Base-by-base conservation (phyloP, 2,329 filamentous ascomycete genomes). In the Massarina eburnea region DNA sequence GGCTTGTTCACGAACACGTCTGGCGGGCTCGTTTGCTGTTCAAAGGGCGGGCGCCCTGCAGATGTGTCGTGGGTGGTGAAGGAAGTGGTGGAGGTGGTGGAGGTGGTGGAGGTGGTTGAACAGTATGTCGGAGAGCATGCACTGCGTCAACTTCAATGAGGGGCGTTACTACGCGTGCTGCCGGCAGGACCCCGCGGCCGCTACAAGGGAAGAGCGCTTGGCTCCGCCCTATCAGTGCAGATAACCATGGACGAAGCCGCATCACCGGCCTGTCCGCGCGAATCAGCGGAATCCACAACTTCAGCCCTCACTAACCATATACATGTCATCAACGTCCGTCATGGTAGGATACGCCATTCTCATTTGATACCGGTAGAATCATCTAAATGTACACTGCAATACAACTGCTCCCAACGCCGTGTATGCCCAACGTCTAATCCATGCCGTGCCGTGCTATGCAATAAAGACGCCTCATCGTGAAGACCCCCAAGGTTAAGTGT, bases 1-100 rank as follows among this genome's bases (percentile, higher is more conserved):
- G 42, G 39, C 17, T 24, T 26, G 30, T 41, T 38, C 46, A 48
- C 41, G 27, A 41, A 46, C 45, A 45, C 47, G 43, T 38, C 24
- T 26, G 21, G 37, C 42, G 39, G 36, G 29, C 24, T 14, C 20
- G 39, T 15, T 32, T 30, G 43, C 17, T 32, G 42, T 26, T 22
- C n/a, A 24, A 35, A 9, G 3, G 17, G 20, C 37, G 19, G 41
- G 10, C 4, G 45, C 27, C 41, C 41, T 18, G 20, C 29, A 22
- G 26, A 18, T 21, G 29, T 33, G 9, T 14, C 3, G 19, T 22
- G 9, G 20, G n/a, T 19, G 41, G 12, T 30, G 24, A 22, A 33
- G 27, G 12, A 21, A 36, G 36, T 8, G 32, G n/a, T 17, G 17
- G 20, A 27, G 22, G 9, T 15, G 18, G 15, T 8, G 21, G 8